Evolutionary conservation across 305 asterid genomes (phyloP).

Genomic region (Fraxinus paxiana): DNA sequence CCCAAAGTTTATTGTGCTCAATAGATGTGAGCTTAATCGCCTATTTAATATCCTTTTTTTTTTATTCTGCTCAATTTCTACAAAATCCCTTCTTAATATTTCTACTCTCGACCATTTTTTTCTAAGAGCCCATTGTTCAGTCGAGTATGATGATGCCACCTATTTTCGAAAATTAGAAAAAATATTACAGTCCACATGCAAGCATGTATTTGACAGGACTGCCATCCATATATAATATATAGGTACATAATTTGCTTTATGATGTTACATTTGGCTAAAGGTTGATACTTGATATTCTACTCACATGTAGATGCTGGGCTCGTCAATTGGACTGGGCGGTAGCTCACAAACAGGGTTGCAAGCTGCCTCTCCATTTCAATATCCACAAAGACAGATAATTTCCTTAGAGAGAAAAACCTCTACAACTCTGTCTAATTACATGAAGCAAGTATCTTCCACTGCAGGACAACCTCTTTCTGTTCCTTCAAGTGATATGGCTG

Average conservation of each 20-base stretch:
- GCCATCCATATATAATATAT: neutral
- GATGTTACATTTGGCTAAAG: conserved; percentile 1
- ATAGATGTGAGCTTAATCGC: neutral
- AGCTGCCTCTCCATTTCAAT: conserved; percentile 53
- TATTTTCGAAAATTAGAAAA: neutral
- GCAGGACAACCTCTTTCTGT: conserved; percentile 45
- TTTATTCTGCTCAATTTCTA: neutral
- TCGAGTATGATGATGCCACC: neutral
- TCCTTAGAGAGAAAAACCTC: conserved; percentile 63
- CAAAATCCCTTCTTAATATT: neutral
- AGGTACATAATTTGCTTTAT: neutral
- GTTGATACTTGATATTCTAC: conserved; percentile 13
- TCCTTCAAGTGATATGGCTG: conserved; percentile 47
- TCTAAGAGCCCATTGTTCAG: neutral
- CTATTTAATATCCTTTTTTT: neutral
- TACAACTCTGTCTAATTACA: conserved; percentile 40
- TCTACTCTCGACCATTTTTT: neutral
- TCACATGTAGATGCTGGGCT: conserved; percentile 40
- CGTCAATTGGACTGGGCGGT: conserved; percentile 51
- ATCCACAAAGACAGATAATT: conserved; percentile 52
- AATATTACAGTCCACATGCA: neutral
- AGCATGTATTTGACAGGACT: neutral
- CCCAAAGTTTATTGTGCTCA: neutral
- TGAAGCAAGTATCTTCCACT: conserved; percentile 58
- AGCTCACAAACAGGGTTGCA: conserved; percentile 48